phyloP scores from a whole-genome alignment of 176 grass and related monocot genomes.

The Cenchrus americanus region DNA sequence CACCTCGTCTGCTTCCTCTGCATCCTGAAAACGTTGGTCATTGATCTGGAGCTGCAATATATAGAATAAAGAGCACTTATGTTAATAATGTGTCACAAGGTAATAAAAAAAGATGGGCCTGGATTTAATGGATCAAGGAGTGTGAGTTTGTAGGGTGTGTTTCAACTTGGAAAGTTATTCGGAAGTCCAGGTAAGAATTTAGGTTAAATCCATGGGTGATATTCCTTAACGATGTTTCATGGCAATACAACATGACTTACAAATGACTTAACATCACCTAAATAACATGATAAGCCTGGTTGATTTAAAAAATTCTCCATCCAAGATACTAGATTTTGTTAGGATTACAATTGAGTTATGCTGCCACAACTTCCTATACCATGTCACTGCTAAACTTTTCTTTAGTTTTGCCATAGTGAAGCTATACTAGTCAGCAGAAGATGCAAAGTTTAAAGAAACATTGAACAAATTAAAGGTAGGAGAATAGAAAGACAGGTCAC shows the following conservation, averaged over 20 bases:
- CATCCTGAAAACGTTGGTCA: slow-evolving; percentile 76
- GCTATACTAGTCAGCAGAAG: background rate
- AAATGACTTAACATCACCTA: background rate
- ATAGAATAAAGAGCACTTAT: background rate
- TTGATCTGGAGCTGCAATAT: slow-evolving; percentile 72
- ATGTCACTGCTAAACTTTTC: background rate
- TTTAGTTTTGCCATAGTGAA: background rate
- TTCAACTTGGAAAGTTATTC: background rate
- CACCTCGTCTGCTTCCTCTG: slow-evolving; percentile 54
- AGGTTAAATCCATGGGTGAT: background rate
- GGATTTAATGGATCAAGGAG: background rate
- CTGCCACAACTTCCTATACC: background rate
- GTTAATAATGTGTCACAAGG: background rate
- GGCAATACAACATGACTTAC: background rate
- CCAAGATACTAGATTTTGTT: background rate
- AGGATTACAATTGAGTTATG: background rate
- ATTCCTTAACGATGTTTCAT: background rate
- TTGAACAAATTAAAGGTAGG: slow-evolving; percentile 8
- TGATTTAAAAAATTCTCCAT: background rate
- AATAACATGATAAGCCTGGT: background rate
- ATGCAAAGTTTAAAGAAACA: background rate
- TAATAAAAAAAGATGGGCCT: background rate
- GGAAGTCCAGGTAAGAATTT: background rate
- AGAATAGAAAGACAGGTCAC: background rate
- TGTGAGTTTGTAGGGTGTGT: background rate